Base-by-base conservation (phyloP, 495 filamentous ascomycete genomes). In the Aspergillus sclerotioniger region DNA sequence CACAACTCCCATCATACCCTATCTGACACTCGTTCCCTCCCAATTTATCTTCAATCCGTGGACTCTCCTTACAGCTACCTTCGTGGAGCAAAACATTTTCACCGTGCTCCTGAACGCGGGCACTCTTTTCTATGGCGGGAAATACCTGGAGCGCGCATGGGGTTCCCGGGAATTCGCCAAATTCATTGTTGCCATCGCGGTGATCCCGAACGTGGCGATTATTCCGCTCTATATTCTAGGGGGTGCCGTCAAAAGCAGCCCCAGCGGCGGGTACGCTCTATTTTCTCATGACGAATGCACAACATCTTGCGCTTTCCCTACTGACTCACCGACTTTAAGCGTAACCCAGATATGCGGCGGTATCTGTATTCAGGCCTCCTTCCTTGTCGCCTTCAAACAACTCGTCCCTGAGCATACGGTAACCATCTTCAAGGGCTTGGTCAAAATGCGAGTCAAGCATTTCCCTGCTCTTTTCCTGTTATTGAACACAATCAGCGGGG, bases 401-500 rank as follows among this genome's bases (percentile, higher is more conserved):
- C 90, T 98, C 33, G 90, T 98, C 19, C 94, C 94, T 28, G 91
- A 96, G 67, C 94, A 98, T 73, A 98, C 94, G n/a, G 93, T 98
- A 39, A 90, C 92, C 0, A 82, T 98, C 60, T 90, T 96, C 76
- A 86, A 87, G 60, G 90, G 90, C 54, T 73, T 96, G 48, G 67
- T 98, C 51, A 95, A 92, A 53, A 83, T 97, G 65, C 91, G 94
- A 53, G 91, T 98, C 12, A 91, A 91, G 62, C 91, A 94, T 64
- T 96, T 98, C 69, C 94, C 94, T 8, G 87, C 94, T 17, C 77
- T 97, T 44, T 97, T 96, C 70, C 82, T 96, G 58, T 71, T 92
- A 28, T 82, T 92, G 51, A 88, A 90, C 56, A 81, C 87, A 5
- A 74, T 97, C 31, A 87, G 87, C 55, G 81, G 92, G 10, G 79